Evolutionary conservation across 1,284 basidiomycete genomes (phyloP).

Genomic region (Peniophora sp.): DNA sequence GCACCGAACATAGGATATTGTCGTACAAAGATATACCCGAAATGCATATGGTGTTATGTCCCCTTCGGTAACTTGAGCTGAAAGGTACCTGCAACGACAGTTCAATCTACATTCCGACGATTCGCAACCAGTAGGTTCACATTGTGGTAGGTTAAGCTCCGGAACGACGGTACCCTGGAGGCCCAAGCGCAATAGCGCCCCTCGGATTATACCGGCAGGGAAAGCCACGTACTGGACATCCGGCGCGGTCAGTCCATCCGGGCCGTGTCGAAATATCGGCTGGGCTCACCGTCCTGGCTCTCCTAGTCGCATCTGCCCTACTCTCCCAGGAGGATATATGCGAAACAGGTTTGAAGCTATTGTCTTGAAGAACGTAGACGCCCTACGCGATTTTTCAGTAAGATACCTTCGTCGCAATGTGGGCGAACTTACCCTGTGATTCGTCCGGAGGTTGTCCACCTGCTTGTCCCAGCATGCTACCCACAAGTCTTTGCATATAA

Average conservation of each 20-base stretch:
- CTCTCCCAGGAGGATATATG: constrained; percentile 76
- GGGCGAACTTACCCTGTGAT: constrained; percentile 64
- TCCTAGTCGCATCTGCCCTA: constrained; percentile 62
- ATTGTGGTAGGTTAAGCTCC: constrained; percentile 82
- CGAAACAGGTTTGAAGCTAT: constrained; percentile 78
- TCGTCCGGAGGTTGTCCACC: constrained; percentile 91
- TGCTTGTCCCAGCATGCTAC: constrained; percentile 84
- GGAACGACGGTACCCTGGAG: constrained; percentile 66
- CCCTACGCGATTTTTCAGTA: constrained; percentile 43
- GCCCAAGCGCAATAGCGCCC: constrained; percentile 75
- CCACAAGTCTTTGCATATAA: constrained; percentile 96
- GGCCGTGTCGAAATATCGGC: neutral
- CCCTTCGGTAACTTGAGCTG: constrained; percentile 72
- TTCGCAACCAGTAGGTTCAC: constrained; percentile 35
- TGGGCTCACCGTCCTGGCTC: constrained; percentile 58
- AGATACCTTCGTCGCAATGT: neutral
- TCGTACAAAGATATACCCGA: too few relatives aligned
- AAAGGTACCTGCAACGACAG: constrained; percentile 55
- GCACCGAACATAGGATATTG: too few relatives aligned
- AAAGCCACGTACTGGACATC: constrained; percentile 63
- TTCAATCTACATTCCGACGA: neutral
- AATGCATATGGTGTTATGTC: constrained; percentile 10
- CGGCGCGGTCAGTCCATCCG: constrained; percentile 1
- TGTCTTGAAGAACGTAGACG: constrained; percentile 90
- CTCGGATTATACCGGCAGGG: constrained; percentile 75